phyloP scores from a whole-genome alignment of 345 rosid genomes.

The Murraya koenigii region DNA sequence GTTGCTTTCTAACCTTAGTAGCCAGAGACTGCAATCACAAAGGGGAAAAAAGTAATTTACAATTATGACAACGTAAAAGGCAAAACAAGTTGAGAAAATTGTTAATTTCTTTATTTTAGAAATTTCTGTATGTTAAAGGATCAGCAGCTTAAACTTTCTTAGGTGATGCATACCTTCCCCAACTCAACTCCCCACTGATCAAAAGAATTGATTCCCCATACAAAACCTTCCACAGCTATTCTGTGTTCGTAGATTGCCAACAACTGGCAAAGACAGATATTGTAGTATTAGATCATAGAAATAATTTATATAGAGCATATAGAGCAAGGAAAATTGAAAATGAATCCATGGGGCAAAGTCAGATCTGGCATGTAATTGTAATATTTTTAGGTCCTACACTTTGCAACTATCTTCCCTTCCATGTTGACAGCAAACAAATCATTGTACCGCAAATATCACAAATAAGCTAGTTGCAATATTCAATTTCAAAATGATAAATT shows the following conservation, averaged over 20 bases:
- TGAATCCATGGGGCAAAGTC: too few relatives aligned
- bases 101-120: not conserved
- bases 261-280: constrained; percentile 44
- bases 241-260: constrained; percentile 93
- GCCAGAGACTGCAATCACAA: constrained; percentile 61
- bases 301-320: not conserved
- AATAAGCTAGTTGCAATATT: not conserved
- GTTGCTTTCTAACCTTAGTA: constrained; percentile 88
- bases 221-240: constrained; percentile 90
- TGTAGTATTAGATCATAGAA: not conserved
- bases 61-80: not conserved
- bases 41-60: not conserved
- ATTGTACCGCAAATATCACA: not conserved
- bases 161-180: constrained; percentile 62
- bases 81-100: not conserved
- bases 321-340: not conserved
- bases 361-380: not conserved
- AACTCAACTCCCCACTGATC: constrained; percentile 99
- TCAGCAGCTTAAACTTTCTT: not conserved
- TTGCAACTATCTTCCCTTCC: not conserved
- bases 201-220: constrained; percentile 97
- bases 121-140: not conserved
- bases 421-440: not conserved
- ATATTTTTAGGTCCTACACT: not conserved
- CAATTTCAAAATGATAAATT: not conserved